Evolutionary conservation across 78 protist species (phyloP), one percentile per base, ranked within the genome.

Genomic region (Pigoraptor vietnamica): DNA sequence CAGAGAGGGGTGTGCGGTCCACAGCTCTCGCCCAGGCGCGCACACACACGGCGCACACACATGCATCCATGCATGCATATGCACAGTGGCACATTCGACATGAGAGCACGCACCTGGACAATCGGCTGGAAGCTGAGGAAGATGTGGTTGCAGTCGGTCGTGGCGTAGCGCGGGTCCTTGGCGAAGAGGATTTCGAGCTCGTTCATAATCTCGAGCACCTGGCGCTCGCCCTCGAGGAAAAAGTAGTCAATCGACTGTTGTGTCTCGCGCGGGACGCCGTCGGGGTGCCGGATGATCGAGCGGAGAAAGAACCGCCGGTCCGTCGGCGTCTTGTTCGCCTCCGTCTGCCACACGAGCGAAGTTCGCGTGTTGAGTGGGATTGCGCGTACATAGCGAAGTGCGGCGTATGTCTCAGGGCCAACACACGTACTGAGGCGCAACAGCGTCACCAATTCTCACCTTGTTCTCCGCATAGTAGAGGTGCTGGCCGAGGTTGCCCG

Each of bases 251-350:
- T 90, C 40, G 94, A 81, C n/a, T n/a, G n/a, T n/a, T n/a, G n/a
- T 23, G 93, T 91, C 39, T 79, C 81, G 24, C 55, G 87, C 36
- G 92, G 32, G 40, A 84, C 0, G 2, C 95, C 19, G 89, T 95
- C 97, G 38, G 90, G 67, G 25, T 94, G 93, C 32, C 95, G 91
- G 32, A 96, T 87, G 39, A 96, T 92, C 10, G 97, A 34, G 39
- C 99, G 94, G 35, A 96, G 97, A 83, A 97, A 97, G 94, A 97
- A 95, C 36, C 99, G 94, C 24, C 93, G 87, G 89, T 96, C 97
- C 25, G 29, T 82, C 88, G 40, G 38, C 55, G 84, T 88, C 25
- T 40, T 40, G 2, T 40, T 40, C 25, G 56, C 56, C 56, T 19
- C n/a, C n/a, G n/a, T n/a, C n/a, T n/a, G n/a, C n/a, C n/a, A n/a